Base-by-base conservation (phyloP, 768 basidiomycete genomes). In the Suillus discolor region DNA sequence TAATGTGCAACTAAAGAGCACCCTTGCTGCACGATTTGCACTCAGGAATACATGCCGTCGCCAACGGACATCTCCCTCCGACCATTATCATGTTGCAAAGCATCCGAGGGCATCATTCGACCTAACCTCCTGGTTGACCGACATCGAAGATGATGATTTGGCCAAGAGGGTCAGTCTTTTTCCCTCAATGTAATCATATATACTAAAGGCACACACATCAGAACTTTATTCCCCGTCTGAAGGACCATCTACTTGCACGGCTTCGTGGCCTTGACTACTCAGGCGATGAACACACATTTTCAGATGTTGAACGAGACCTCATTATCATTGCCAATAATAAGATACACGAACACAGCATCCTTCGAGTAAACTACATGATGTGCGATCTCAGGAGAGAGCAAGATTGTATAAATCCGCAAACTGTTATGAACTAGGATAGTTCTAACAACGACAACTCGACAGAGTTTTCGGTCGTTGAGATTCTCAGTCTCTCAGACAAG, bases 311-410 rank as follows among this genome's bases (percentile, higher is more conserved):
- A 1, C 73, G 67, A 12, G 20, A 53, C 25, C 41, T 39, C 18
- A 49, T 82, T 3, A 31, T 64, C 1, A 68, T 81, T n/a, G 49
- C 62, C 1, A 64, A 71, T 51, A 72, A 81, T 68, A 64, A 65
- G 23, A 71, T 83, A 3, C 82, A 78, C 55, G 6, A 34, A 0
- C 79, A 80, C 71, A 72, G 73, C 53, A 68, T 71, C 7, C 23
- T 80, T 4, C 75, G 73, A 0, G 59, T 76, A 60, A 73, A 78
- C 62, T 77, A 76, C 61, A 78, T 72, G 0, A 74, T 72, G 0
- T 77, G 76, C 62, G 75, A 78, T 55, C 16, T 73, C 15, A 64
- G 70, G 2, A 68, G 70, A 2, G 66, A 62, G 25, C 67, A 71
- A 51, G 76, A 78, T 55, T 68, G 70, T 0, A 59, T 78, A n/a